phyloP scores from a whole-genome alignment of 2,329 filamentous ascomycete genomes.

The Claviceps quebecensis region DNA sequence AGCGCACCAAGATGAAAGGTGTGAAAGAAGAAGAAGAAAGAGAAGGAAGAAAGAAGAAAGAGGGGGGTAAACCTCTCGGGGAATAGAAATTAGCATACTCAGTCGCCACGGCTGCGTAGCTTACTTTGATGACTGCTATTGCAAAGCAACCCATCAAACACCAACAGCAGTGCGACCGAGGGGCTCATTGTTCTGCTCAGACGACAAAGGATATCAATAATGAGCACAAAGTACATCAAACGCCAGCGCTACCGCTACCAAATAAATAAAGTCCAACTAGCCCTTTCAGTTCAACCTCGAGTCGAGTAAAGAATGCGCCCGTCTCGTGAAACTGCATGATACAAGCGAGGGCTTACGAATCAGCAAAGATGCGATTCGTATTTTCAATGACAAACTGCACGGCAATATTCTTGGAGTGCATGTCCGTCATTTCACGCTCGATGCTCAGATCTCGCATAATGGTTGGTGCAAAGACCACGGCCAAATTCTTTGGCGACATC shows the following conservation, averaged over 20 bases:
- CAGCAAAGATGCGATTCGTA: conserved; percentile 64
- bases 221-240: neutral
- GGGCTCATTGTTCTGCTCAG: neutral
- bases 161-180: neutral
- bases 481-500: conserved; percentile 95
- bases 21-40: neutral
- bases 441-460: conserved; percentile 88
- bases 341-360: conserved; percentile 14
- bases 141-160: neutral
- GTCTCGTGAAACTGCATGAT: neutral
- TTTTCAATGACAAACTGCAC: conserved; percentile 91
- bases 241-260: conserved; percentile 3
- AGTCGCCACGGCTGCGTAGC: neutral
- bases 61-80: neutral
- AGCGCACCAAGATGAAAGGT: too few relatives aligned
- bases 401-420: conserved; percentile 81
- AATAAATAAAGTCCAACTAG: neutral
- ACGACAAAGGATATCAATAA: neutral
- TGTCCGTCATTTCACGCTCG: conserved; percentile 90
- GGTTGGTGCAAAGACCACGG: conserved; percentile 93
- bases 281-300: neutral
- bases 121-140: neutral
- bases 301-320: neutral
- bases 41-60: neutral
- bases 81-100: neutral